These are phyloP conservation scores for Arxiozyma bovina DNA, from an alignment of 1,139 yeast species.

Conservation along the genomic window DNA sequence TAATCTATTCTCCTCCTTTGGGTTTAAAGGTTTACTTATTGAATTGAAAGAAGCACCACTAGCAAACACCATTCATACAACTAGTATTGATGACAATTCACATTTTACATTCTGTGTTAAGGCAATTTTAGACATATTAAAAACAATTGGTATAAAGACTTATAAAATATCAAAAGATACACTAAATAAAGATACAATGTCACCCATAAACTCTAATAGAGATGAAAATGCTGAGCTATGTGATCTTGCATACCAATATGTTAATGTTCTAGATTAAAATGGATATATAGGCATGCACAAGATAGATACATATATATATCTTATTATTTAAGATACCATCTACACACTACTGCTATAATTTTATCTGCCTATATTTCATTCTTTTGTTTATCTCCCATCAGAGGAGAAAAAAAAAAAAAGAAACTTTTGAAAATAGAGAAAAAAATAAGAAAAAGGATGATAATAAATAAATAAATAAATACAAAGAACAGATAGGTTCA, in stretches of 20 bases:
- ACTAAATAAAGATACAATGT: neutral
- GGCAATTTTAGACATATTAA: constrained; percentile 13
- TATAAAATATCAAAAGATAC: constrained; percentile 17
- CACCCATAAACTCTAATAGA: neutral
- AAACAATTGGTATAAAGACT: constrained; percentile 17
- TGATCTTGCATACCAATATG: constrained; percentile 26
- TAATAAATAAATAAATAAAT: too few relatives aligned
- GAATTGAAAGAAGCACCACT: constrained; percentile 19
- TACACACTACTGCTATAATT: too few relatives aligned
- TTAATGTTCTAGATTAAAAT: constrained; percentile 20
- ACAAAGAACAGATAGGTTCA: too few relatives aligned
- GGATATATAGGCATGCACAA: neutral
- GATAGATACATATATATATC: neutral
- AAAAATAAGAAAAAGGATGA: neutral
- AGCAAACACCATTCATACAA: constrained; percentile 4
- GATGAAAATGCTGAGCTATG: constrained; percentile 12
- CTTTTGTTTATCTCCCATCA: neutral
- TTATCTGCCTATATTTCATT: neutral
- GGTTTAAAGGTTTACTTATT: constrained; percentile 28
- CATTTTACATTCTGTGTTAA: constrained; percentile 6
- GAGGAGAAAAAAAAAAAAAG: too few relatives aligned
- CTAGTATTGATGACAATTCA: neutral
- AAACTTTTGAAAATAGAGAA: too few relatives aligned
- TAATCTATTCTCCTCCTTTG: constrained; percentile 28
- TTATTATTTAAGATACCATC: too few relatives aligned